phyloP scores from a whole-genome alignment of 176 grass and related monocot species.

The Panicum miliaceum region DNA sequence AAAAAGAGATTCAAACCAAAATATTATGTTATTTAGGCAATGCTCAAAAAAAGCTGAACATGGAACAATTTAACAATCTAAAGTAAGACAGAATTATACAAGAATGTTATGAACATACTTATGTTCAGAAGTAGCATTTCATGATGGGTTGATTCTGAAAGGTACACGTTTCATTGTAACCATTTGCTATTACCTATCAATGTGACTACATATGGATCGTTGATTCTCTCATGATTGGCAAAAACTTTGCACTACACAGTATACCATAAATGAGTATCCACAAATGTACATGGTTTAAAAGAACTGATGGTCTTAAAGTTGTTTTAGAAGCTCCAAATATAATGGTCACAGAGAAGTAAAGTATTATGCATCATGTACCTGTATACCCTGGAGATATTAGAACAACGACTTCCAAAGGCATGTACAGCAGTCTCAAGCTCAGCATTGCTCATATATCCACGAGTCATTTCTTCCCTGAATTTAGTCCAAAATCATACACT shows the following conservation, averaged over 20 bases:
- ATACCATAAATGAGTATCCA: conserved; percentile 1
- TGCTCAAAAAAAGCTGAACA: not conserved
- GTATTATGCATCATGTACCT: conserved; percentile 62
- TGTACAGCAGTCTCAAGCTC: conserved; percentile 70
- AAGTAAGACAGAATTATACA: not conserved
- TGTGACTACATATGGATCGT: not conserved
- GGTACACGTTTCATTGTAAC: not conserved
- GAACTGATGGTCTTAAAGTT: conserved; percentile 4
- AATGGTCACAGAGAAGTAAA: not conserved
- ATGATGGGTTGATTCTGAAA: conserved; percentile 10
- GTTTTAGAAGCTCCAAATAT: not conserved
- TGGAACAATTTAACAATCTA: not conserved
- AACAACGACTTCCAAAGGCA: conserved; percentile 63
- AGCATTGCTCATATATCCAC: conserved; percentile 75
- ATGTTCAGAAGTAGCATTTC: not conserved
- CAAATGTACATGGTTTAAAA: conserved; percentile 15
- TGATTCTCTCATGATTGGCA: not conserved
- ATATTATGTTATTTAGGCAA: not conserved
- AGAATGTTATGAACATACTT: not conserved
- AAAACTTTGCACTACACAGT: conserved; percentile 11
- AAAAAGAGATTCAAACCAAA: conserved; percentile 29
- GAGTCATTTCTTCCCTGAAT: conserved; percentile 68
- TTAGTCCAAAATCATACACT: conserved; percentile 15
- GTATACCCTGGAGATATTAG: conserved; percentile 84
- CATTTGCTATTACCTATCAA: conserved; percentile 12